Percentiles rank a stretch among this genome's conserved stretches.
These are phyloP conservation scores for Syzygium malaccense DNA, from an alignment of 441 rosid genomes.

Conservation along the genomic window DNA sequence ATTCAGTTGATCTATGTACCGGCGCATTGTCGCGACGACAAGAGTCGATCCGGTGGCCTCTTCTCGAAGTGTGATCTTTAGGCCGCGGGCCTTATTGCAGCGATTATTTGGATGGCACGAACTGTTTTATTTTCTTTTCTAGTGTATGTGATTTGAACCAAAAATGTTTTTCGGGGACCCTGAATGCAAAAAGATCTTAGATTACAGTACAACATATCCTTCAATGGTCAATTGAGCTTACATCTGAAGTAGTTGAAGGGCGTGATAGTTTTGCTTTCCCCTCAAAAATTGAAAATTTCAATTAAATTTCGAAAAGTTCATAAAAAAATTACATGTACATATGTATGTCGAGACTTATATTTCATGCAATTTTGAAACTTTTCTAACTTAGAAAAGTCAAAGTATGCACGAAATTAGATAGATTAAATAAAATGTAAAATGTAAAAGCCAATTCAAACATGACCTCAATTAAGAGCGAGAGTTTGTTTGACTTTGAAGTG, in stretches of 20 bases:
- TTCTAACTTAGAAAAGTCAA: background rate
- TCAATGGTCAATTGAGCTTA: background rate
- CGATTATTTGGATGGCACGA: background rate
- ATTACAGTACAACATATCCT: background rate
- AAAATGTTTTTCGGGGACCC: background rate
- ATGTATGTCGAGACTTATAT: background rate
- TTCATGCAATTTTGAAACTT: background rate
- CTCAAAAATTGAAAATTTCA: background rate
- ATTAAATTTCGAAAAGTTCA: background rate
- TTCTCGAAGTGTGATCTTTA: background rate
- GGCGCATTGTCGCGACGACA: background rate
- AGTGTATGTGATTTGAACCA: background rate
- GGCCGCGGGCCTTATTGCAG: background rate
- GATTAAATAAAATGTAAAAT: background rate
- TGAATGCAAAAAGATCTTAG: background rate
- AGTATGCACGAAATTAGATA: no score
- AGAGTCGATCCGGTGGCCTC: background rate
- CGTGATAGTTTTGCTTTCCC: background rate
- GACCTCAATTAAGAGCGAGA: background rate
- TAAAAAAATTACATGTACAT: background rate
- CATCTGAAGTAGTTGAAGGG: background rate
- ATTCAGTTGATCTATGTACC: background rate
- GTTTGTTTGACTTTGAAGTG: background rate
- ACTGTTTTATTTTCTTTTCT: background rate
- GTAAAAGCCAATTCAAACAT: background rate